These are phyloP conservation scores for Phaseolus coccineus DNA, from an alignment of 331 rosid species.

Conservation along the genomic window DNA sequence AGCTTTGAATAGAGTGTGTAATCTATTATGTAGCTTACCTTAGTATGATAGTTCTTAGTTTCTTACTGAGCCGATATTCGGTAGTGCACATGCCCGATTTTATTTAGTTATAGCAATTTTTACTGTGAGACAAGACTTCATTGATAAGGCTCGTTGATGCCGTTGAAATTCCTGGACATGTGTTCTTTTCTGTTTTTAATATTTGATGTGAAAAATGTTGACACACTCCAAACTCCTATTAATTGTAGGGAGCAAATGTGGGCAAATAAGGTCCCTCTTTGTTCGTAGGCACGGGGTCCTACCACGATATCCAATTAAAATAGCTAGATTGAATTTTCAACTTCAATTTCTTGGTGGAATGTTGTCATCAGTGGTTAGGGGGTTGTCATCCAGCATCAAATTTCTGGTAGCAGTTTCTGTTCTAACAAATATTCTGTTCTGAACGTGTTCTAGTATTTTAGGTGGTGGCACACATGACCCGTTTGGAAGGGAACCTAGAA, in stretches of 20 bases:
- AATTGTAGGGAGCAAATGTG: neutral
- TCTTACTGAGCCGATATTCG: too few species aligned
- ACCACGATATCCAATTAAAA: constrained; percentile 12
- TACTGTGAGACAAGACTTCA: too few species aligned
- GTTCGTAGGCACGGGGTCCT: constrained; percentile 25
- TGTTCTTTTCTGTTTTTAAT: neutral
- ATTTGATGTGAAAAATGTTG: neutral
- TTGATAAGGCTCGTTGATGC: neutral
- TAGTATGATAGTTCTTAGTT: too few species aligned
- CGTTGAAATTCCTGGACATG: neutral
- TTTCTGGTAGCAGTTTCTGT: constrained; percentile 23
- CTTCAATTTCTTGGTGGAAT: constrained; percentile 38
- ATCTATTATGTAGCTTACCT: too few species aligned
- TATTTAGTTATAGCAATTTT: neutral
- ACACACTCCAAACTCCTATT: neutral
- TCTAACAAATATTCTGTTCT: constrained; percentile 29
- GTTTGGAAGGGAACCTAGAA: neutral
- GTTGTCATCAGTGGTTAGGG: constrained; percentile 39
- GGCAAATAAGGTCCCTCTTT: neutral
- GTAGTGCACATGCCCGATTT: too few species aligned
- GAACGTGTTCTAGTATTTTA: constrained; percentile 23
- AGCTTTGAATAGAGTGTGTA: too few species aligned
- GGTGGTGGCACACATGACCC: constrained; percentile 19
- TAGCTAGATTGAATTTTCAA: neutral
- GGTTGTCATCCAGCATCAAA: constrained; percentile 35